Evolutionary conservation across 225 moss, liverwort and hornwort genomes (phyloP).

Genomic region (Pleurozium schreberi): DNA sequence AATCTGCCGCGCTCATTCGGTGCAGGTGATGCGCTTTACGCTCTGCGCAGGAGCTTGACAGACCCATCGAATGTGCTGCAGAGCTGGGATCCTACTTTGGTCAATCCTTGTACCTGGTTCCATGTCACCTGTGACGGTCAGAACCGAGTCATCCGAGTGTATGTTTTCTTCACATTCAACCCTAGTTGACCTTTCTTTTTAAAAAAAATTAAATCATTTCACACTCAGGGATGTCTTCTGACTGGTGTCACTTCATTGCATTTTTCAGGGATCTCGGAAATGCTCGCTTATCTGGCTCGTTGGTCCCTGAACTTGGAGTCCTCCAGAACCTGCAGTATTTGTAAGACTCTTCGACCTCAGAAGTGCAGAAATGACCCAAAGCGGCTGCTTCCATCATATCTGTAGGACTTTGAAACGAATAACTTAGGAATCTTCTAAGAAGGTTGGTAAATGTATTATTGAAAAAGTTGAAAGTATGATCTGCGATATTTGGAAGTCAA

Average conservation of each 20-base stretch:
- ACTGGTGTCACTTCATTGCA: neutral
- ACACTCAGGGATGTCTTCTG: neutral
- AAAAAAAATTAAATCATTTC: neutral
- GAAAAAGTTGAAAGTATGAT: neutral
- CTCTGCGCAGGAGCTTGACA: slow-evolving; percentile 37
- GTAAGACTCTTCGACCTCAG: neutral
- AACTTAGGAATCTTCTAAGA: neutral
- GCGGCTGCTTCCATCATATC: neutral
- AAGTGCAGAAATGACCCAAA: neutral
- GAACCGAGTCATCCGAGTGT: slow-evolving; percentile 57
- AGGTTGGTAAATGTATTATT: neutral
- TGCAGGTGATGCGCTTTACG: slow-evolving; percentile 52
- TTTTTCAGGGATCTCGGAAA: slow-evolving; percentile 53
- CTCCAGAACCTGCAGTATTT: slow-evolving; percentile 44
- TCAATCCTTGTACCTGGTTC: slow-evolving; percentile 69
- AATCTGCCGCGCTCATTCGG: neutral
- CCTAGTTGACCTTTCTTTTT: neutral
- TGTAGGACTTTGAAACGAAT: neutral
- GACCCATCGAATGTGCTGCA: slow-evolving; percentile 54
- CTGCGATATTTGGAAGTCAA: neutral
- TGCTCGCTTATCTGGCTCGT: slow-evolving; percentile 44
- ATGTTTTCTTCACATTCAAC: neutral
- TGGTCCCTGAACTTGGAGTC: slow-evolving; percentile 53
- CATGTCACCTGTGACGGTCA: slow-evolving; percentile 51
- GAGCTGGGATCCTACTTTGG: slow-evolving; percentile 62